Conservation (phyloP, 2,329 filamentous ascomycete species). For the Kalaharituber pfeilii region DNA sequence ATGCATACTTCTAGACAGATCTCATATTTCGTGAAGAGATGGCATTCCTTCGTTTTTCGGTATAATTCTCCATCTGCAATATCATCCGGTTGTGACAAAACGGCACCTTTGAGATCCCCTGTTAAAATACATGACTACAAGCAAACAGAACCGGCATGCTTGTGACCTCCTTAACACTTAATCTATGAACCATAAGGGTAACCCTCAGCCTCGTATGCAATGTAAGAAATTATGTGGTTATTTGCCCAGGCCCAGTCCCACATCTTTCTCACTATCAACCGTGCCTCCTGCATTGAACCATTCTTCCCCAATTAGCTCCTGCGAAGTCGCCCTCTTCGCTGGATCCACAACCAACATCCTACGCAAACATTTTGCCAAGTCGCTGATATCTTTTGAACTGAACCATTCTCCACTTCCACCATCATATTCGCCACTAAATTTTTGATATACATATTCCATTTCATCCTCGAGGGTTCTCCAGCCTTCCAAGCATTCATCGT, state of each 20-base stretch:
- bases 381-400: not conserved
- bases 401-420: not conserved
- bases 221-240: not conserved
- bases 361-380: not conserved
- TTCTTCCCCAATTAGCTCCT: not conserved
- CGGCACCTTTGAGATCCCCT: too few relatives aligned
- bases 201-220: not conserved
- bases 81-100: too few relatives aligned
- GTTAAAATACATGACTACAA: too few relatives aligned
- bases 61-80: too few relatives aligned
- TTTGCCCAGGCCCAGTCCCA: not conserved
- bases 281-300: not conserved
- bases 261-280: not conserved
- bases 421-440: too few relatives aligned
- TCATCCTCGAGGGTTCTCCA: not conserved
- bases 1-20: too few relatives aligned
- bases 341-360: not conserved
- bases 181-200: too few relatives aligned
- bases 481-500: not conserved
- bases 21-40: too few relatives aligned
- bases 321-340: not conserved
- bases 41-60: too few relatives aligned
- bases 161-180: too few relatives aligned
- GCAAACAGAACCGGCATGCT: too few relatives aligned
- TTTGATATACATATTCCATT: not conserved